Base-by-base conservation (phyloP, 2,329 filamentous ascomycete species). In the Xylariomycetidae sp. region DNA sequence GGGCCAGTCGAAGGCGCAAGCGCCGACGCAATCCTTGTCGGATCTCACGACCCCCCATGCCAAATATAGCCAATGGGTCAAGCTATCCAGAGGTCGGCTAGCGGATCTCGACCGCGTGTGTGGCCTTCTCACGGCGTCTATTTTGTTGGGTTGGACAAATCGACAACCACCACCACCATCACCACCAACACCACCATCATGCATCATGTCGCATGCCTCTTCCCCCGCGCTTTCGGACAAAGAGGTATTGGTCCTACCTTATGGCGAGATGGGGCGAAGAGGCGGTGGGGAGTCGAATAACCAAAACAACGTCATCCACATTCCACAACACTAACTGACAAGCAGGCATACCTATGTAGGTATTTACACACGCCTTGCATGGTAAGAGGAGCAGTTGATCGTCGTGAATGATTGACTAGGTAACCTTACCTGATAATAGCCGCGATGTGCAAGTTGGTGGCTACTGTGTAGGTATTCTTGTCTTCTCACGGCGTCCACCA, bases 51-150 rank as follows among this genome's bases (percentile, higher is more conserved):
- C 20, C 8, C n/a, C 8, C 8, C 20, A 23, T 23, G 20, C 20
- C 20, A 23, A n/a, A n/a, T 23, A 23, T 23, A 23, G n/a, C 53
- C 49, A 55, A 55, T 54, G 19, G 27, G 31, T 31, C 34, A 23
- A 23, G 51, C 50, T 54, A 55, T 56, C 18, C 27, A 31, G 31
- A 36, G 26, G 48, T 55, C 51, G 53, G 48, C 51, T 55, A 51
- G n/a, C n/a, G 33, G 36, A 32, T 35, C 22, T 37, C 45, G 36
- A 42, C 43, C 40, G 44, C 46, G 46, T 34, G 41, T 46, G 40
- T 36, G 31, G 40, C 44, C 44, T 33, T 36, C 39, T 40, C 42
- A 32, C 38, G 44, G 50, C 51, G 51, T 51, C 47, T 54, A 54
- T 50, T 42, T 27, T 27, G 30, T 31, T 35, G 19, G 14, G n/a